Evolutionary conservation across 2,329 filamentous ascomycete genomes (phyloP).

Genomic region (Atkinsonella hypoxylon): DNA sequence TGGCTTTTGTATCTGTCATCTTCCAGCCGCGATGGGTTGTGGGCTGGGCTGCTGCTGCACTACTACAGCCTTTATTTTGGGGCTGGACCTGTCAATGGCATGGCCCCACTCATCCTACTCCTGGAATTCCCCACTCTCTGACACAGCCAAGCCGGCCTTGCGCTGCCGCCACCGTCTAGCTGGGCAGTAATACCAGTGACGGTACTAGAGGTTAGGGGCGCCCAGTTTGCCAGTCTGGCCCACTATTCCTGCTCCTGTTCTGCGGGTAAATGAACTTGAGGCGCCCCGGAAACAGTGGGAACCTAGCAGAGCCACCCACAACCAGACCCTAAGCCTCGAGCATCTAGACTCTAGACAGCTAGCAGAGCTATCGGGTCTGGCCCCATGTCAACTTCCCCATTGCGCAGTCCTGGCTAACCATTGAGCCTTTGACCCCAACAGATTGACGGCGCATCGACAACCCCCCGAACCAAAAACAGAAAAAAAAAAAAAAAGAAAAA

Average conservation of each 20-base stretch:
- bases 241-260: neutral
- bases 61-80: too few species aligned
- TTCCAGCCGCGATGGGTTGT: too few species aligned
- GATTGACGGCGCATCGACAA: conserved; percentile 8
- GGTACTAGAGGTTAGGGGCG: too few species aligned
- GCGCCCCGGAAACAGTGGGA: conserved; percentile 3
- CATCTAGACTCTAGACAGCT: too few species aligned
- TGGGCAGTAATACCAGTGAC: neutral
- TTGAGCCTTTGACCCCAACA: conserved; percentile 9
- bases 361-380: neutral
- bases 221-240: neutral
- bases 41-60: too few species aligned
- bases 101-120: neutral
- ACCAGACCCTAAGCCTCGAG: too few species aligned
- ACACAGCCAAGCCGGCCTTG: neutral
- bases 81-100: neutral
- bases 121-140: too few species aligned
- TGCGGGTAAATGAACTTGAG: neutral
- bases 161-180: neutral
- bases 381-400: neutral
- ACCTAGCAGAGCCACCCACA: neutral
- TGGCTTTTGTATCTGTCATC: neutral
- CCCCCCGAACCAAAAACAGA: neutral
- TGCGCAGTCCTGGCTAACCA: neutral
- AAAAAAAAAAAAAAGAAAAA: conserved; percentile 4